Percentiles rank a stretch among this genome's conserved stretches.
Evolutionary conservation across 371 early-diverging fungal species (phyloP).

Genomic region (Rhizomucor pusillus): DNA sequence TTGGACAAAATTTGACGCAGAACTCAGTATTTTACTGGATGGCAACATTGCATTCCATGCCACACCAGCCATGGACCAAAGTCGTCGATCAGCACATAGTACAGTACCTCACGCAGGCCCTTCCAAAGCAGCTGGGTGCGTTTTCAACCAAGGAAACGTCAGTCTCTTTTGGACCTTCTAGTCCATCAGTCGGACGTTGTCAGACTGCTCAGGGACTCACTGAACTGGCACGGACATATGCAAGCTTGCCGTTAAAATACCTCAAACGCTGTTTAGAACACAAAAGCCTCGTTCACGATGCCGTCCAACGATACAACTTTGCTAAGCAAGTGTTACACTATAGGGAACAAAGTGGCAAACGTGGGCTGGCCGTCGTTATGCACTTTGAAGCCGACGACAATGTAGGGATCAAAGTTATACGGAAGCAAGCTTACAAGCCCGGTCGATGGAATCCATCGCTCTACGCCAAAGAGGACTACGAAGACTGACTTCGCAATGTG

Average conservation of each 20-base stretch:
- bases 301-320: conserved; percentile 30
- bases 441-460: conserved; percentile 37
- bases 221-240: conserved; percentile 30
- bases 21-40: conserved; percentile 31
- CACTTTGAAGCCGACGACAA: conserved; percentile 23
- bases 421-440: conserved; percentile 24
- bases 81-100: conserved; percentile 32
- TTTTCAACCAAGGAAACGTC: conserved; percentile 13
- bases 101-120: conserved; percentile 18
- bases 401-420: conserved; percentile 14
- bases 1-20: conserved; percentile 23
- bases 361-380: conserved; percentile 23
- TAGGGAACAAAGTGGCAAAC: conserved; percentile 15
- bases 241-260: conserved; percentile 30
- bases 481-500: too few species aligned
- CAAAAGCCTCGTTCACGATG: conserved; percentile 27
- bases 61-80: conserved; percentile 22
- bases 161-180: neutral
- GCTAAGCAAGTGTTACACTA: conserved; percentile 24
- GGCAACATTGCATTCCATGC: conserved; percentile 4
- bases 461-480: too few species aligned
- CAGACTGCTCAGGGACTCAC: conserved; percentile 17
- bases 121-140: conserved; percentile 28
- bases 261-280: conserved; percentile 41
- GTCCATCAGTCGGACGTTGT: neutral